A percentile compares a stretch with the other conserved stretches of the same genome.
These are phyloP conservation scores for Pyricularia sp. DNA, from an alignment of 2,329 filamentous ascomycete genomes.

Conservation along the genomic window DNA sequence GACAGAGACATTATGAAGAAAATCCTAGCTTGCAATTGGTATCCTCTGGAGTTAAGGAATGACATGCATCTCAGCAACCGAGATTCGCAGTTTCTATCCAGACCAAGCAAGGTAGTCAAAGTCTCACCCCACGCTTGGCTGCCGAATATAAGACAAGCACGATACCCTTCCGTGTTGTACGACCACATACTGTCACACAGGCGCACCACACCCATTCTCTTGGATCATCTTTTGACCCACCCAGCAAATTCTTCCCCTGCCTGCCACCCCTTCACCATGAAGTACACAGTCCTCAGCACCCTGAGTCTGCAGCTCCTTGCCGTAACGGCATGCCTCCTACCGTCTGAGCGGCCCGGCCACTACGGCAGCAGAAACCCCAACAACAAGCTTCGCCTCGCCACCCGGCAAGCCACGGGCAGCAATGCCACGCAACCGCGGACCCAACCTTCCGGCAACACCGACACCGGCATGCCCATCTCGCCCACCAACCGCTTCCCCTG, in stretches of 20 bases:
- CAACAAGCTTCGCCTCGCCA: background rate
- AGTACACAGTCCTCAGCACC: background rate
- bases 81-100: background rate
- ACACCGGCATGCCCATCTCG: conserved; percentile 4
- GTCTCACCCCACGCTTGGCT: too few species aligned
- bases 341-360: background rate
- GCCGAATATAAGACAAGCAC: background rate
- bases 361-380: background rate
- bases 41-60: background rate
- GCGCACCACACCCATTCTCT: background rate
- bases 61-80: background rate
- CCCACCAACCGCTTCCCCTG: conserved; percentile 3
- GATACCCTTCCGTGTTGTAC: background rate
- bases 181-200: background rate
- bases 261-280: background rate
- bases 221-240: background rate
- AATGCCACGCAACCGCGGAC: background rate
- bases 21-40: background rate
- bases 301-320: background rate
- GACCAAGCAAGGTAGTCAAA: background rate
- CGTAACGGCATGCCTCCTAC: background rate
- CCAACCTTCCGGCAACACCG: background rate
- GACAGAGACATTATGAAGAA: background rate
- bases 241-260: background rate
- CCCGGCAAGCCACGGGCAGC: background rate